A percentile compares a stretch with the other conserved stretches of the same genome.
Conservation (phyloP, 805 yeast genomes). For the Metschnikowia gruessii region DNA sequence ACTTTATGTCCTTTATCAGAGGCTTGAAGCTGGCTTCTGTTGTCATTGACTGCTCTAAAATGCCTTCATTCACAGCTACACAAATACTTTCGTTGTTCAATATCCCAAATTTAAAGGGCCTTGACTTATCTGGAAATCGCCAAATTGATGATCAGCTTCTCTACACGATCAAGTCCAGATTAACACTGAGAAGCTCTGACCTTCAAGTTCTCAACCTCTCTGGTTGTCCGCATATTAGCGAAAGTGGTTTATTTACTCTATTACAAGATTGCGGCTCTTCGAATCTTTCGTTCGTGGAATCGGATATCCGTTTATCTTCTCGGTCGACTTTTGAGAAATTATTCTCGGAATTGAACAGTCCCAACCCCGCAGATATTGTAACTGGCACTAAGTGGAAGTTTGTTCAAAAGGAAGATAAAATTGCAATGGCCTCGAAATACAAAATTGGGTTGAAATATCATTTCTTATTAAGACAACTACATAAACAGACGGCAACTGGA, state of each 20-base stretch:
- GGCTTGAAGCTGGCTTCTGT: slow-evolving; percentile 18
- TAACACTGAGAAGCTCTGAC: slow-evolving; percentile 18
- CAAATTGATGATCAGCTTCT: slow-evolving; percentile 33
- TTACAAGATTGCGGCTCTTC: slow-evolving; percentile 10
- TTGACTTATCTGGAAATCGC: slow-evolving; percentile 30
- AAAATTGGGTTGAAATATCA: slow-evolving; percentile 28
- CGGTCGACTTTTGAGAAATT: slow-evolving; percentile 5
- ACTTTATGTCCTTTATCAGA: slow-evolving; percentile 22
- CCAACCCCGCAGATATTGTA: slow-evolving; percentile 9
- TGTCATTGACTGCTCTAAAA: slow-evolving; percentile 30
- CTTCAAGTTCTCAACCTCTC: slow-evolving; percentile 25
- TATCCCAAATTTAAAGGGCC: slow-evolving; percentile 26
- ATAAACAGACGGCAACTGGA: neutral
- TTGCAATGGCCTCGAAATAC: slow-evolving; percentile 17
- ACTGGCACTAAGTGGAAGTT: slow-evolving; percentile 26
- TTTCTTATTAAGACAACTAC: slow-evolving; percentile 15
- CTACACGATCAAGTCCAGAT: slow-evolving; percentile 22
- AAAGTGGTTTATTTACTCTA: slow-evolving; percentile 12
- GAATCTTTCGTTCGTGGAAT: slow-evolving; percentile 14
- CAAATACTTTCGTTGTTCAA: slow-evolving; percentile 31
- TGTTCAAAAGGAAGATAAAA: slow-evolving; percentile 9
- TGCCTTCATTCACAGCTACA: slow-evolving; percentile 12
- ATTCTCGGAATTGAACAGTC: neutral
- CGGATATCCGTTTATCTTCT: slow-evolving; percentile 11
- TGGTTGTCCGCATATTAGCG: slow-evolving; percentile 22